Percentiles rank a stretch among this genome's conserved stretches.
These are phyloP conservation scores for Ziziphus jujuba DNA, from an alignment of 306 rosid genomes.

Conservation along the genomic window DNA sequence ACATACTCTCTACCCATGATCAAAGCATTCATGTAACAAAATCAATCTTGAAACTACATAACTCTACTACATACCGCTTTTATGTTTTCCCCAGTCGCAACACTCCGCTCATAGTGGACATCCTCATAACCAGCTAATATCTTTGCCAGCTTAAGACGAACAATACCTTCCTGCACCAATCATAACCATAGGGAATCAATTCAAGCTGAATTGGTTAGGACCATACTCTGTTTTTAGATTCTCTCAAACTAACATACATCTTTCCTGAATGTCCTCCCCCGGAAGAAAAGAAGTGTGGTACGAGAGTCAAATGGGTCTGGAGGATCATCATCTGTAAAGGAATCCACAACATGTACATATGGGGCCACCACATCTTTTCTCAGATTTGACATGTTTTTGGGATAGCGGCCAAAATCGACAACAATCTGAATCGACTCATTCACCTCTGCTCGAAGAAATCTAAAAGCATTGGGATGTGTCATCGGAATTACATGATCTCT, in stretches of 20 bases:
- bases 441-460: slow-evolving; percentile 74
- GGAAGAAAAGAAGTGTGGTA: slow-evolving; percentile 76
- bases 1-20: neutral
- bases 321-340: slow-evolving; percentile 60
- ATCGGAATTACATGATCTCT: slow-evolving; percentile 88
- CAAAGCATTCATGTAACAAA: neutral
- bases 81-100: slow-evolving; percentile 80
- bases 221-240: slow-evolving; percentile 4
- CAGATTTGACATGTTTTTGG: slow-evolving; percentile 74
- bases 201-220: slow-evolving; percentile 8
- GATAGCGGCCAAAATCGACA: slow-evolving; percentile 94
- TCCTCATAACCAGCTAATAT: slow-evolving; percentile 67
- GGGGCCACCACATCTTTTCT: slow-evolving; percentile 89
- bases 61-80: slow-evolving; percentile 60
- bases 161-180: slow-evolving; percentile 82
- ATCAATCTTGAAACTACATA: slow-evolving; percentile 13
- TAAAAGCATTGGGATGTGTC: slow-evolving; percentile 99
- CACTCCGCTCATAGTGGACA: slow-evolving; percentile 83
- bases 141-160: slow-evolving; percentile 80
- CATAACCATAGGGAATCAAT: slow-evolving; percentile 25
- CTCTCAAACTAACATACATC: slow-evolving; percentile 57
- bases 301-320: slow-evolving; percentile 84
- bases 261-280: slow-evolving; percentile 78
- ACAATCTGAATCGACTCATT: slow-evolving; percentile 85
- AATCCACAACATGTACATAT: slow-evolving; percentile 90